A percentile compares a stretch with the other conserved stretches of the same genome.
Evolutionary conservation across 2,329 filamentous ascomycete species (phyloP).

Genomic region (Xylariaceae sp.): DNA sequence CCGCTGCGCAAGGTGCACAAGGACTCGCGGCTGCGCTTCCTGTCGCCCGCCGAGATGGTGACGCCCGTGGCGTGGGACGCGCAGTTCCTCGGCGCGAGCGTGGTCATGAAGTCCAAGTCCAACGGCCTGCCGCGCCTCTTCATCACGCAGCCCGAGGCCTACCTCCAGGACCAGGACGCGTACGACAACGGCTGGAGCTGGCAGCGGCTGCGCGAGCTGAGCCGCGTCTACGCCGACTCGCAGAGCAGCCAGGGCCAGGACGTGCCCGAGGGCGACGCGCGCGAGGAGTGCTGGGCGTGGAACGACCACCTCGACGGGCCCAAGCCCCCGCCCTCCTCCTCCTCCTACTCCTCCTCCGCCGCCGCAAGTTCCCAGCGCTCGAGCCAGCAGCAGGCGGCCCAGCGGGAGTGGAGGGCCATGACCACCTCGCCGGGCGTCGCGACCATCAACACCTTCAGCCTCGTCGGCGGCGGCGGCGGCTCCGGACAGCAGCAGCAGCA

Average conservation of each 20-base stretch:
- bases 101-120: slow-evolving; percentile 66
- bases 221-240: slow-evolving; percentile 44
- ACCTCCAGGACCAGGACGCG: slow-evolving; percentile 55
- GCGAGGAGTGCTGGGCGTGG: slow-evolving; percentile 61
- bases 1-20: slow-evolving; percentile 70
- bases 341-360: slow-evolving; percentile 25
- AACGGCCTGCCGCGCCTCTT: slow-evolving; percentile 59
- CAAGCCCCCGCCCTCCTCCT: slow-evolving; percentile 12
- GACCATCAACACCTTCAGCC: slow-evolving; percentile 1
- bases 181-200: slow-evolving; percentile 59
- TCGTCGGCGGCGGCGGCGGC: neutral
- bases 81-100: slow-evolving; percentile 59
- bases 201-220: slow-evolving; percentile 59
- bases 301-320: slow-evolving; percentile 57
- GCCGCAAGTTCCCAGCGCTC: slow-evolving; percentile 32
- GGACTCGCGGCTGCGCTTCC: slow-evolving; percentile 63
- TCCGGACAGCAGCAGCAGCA: too few relatives aligned
- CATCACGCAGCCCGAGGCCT: slow-evolving; percentile 67
- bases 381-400: slow-evolving; percentile 33
- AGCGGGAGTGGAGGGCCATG: slow-evolving; percentile 28
- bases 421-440: slow-evolving; percentile 35
- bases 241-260: slow-evolving; percentile 34
- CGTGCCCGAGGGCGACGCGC: slow-evolving; percentile 53
- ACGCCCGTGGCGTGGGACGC: slow-evolving; percentile 66
- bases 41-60: slow-evolving; percentile 64